Evolutionary conservation across 768 basidiomycete genomes (phyloP).

Genomic region (Amanita inopinata): DNA sequence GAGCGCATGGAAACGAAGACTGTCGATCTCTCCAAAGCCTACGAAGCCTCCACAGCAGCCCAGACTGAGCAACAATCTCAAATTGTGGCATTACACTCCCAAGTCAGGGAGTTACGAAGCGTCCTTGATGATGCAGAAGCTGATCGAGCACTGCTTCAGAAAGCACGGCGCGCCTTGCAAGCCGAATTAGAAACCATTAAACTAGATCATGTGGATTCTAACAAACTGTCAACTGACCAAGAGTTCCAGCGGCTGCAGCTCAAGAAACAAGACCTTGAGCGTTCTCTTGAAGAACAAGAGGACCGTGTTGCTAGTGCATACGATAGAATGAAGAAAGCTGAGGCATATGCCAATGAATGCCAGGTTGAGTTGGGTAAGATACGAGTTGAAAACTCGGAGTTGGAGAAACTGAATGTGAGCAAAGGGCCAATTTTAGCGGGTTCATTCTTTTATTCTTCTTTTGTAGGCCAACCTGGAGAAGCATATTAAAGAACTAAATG

Average conservation of each 20-base stretch:
- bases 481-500: slow-evolving; percentile 75
- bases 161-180: slow-evolving; percentile 72
- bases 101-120: slow-evolving; percentile 73
- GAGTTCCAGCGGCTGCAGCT: slow-evolving; percentile 69
- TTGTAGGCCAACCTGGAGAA: slow-evolving; percentile 73
- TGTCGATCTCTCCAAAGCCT: slow-evolving; percentile 60
- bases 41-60: slow-evolving; percentile 58
- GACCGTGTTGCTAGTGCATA: slow-evolving; percentile 64
- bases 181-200: slow-evolving; percentile 76
- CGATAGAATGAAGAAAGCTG: slow-evolving; percentile 77
- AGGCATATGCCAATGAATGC: slow-evolving; percentile 63
- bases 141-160: slow-evolving; percentile 68
- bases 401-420: slow-evolving; percentile 69
- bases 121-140: slow-evolving; percentile 83
- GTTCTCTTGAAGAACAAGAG: slow-evolving; percentile 67
- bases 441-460: slow-evolving; percentile 8
- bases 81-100: slow-evolving; percentile 75
- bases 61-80: slow-evolving; percentile 80
- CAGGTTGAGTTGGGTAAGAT: slow-evolving; percentile 69
- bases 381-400: slow-evolving; percentile 70
- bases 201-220: slow-evolving; percentile 61
- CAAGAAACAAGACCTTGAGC: slow-evolving; percentile 75
- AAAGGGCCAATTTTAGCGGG: not conserved
- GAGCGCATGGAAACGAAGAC: slow-evolving; percentile 83
- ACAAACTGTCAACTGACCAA: slow-evolving; percentile 58